Evolutionary conservation across 768 basidiomycete species (phyloP).

Genomic region (Sporobolomyces roseus): DNA sequence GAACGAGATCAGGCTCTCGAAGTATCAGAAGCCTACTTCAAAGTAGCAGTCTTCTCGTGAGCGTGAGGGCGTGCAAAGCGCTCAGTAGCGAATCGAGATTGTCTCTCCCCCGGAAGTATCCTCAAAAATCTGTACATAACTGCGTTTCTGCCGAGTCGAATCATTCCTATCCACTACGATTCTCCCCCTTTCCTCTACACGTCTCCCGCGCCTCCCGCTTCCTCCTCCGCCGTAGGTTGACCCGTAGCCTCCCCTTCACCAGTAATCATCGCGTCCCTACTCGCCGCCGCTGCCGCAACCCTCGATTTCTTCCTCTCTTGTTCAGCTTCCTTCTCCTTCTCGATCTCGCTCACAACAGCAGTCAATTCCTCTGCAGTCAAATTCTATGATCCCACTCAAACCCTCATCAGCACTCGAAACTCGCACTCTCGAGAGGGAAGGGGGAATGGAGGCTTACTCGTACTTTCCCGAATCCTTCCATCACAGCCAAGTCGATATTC

Average conservation of each 20-base stretch:
- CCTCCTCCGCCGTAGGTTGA: conserved; percentile 25
- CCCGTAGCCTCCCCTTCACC: background rate
- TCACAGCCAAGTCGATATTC: conserved; percentile 97
- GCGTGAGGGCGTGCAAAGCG: no score
- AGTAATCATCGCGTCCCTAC: conserved; percentile 75
- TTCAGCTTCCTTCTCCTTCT: conserved; percentile 95
- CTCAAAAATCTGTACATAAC: conserved; percentile 7
- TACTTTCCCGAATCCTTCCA: conserved; percentile 91
- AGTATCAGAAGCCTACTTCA: no score
- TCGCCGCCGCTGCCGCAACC: conserved; percentile 84
- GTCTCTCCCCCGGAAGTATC: no score
- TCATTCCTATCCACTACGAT: no score
- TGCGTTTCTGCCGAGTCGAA: no score
- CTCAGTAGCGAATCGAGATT: no score
- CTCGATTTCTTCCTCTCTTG: conserved; percentile 89
- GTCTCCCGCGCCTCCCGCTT: conserved; percentile 26
- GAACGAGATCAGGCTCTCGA: no score
- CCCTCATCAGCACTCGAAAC: background rate
- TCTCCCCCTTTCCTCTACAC: no score
- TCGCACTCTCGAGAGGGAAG: background rate
- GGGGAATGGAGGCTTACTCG: conserved; percentile 57
- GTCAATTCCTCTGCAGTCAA: conserved; percentile 83
- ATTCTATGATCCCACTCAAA: conserved; percentile 59
- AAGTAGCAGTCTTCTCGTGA: no score
- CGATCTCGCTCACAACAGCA: conserved; percentile 84